A percentile compares a stretch with the other conserved stretches of the same genome.
Evolutionary conservation across 1,284 basidiomycete genomes (phyloP).

Genomic region (Cutaneotrichosporon sp.): DNA sequence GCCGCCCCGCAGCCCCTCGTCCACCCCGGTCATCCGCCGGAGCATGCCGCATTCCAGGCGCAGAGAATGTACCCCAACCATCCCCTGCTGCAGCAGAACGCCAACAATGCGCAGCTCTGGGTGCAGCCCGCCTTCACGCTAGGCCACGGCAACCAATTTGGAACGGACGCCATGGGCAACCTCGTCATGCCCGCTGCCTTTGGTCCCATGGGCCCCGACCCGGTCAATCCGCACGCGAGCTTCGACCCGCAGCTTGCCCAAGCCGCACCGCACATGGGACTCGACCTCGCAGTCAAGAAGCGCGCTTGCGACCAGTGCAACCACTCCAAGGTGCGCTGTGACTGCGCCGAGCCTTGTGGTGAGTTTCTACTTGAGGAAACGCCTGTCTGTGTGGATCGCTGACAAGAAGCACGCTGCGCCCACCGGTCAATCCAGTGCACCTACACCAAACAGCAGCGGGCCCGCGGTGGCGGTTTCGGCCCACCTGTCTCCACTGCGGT

Average conservation of each 20-base stretch:
- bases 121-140: not conserved
- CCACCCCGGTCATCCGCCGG: conserved; percentile 7
- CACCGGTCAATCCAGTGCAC: conserved; percentile 74
- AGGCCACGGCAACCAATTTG: conserved; percentile 1
- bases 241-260: conserved; percentile 2
- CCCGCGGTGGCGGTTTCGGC: not conserved
- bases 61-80: conserved; percentile 49
- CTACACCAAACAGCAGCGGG: conserved; percentile 68
- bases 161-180: conserved; percentile 6
- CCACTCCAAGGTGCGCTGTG: conserved; percentile 73
- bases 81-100: conserved; percentile 34
- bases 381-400: conserved; percentile 10
- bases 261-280: conserved; percentile 1
- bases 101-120: not conserved
- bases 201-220: not conserved
- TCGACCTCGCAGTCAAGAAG: conserved; percentile 38
- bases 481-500: not conserved
- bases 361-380: conserved; percentile 24
- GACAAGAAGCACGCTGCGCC: conserved; percentile 69
- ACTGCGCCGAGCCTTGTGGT: conserved; percentile 76
- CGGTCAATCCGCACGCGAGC: conserved; percentile 51
- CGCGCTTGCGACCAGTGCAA: conserved; percentile 77
- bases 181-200: not conserved
- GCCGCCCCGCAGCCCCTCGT: not conserved
- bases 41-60: conserved; percentile 33